Conservation (phyloP, 1,284 basidiomycete genomes). For the Polyporus tsugae region DNA sequence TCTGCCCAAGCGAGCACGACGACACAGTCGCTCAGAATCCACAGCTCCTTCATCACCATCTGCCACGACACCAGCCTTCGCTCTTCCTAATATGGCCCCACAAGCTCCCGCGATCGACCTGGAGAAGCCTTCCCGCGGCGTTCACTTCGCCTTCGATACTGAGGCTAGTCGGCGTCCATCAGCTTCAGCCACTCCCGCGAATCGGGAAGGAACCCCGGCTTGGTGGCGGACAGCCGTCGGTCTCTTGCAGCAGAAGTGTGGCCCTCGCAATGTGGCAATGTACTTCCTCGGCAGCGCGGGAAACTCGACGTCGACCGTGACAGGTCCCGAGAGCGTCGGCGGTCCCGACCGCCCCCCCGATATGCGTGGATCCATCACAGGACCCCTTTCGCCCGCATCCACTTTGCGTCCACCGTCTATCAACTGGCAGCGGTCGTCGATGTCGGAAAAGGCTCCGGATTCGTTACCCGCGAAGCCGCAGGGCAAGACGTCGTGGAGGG, state of each 20-base stretch:
- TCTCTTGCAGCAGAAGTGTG: constrained; percentile 41
- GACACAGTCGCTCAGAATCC: constrained; percentile 17
- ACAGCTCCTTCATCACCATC: constrained; percentile 6
- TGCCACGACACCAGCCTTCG: constrained; percentile 11
- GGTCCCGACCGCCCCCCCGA: not conserved
- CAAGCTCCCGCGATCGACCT: constrained; percentile 10
- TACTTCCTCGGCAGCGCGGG: constrained; percentile 27
- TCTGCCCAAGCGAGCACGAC: constrained; percentile 44
- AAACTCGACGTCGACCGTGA: constrained; percentile 11
- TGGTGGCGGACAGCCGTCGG: constrained; percentile 36
- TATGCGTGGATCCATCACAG: constrained; percentile 9
- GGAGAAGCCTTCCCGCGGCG: constrained; percentile 27
- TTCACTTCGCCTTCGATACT: constrained; percentile 23
- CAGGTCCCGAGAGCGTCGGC: constrained; percentile 4
- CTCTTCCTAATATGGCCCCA: not conserved
- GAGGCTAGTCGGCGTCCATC: constrained; percentile 7
- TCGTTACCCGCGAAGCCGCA: constrained; percentile 3
- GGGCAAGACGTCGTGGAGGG: constrained; percentile 36
- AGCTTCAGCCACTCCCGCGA: constrained; percentile 16
- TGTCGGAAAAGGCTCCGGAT: constrained; percentile 21
- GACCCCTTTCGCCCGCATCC: constrained; percentile 30
- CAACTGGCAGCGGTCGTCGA: constrained; percentile 20
- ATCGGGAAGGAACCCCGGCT: constrained; percentile 19
- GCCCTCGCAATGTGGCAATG: constrained; percentile 40
- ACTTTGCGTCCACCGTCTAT: constrained; percentile 27